Conservation (phyloP, 148 eudicot species). For the Salicornia ramosissima region DNA sequence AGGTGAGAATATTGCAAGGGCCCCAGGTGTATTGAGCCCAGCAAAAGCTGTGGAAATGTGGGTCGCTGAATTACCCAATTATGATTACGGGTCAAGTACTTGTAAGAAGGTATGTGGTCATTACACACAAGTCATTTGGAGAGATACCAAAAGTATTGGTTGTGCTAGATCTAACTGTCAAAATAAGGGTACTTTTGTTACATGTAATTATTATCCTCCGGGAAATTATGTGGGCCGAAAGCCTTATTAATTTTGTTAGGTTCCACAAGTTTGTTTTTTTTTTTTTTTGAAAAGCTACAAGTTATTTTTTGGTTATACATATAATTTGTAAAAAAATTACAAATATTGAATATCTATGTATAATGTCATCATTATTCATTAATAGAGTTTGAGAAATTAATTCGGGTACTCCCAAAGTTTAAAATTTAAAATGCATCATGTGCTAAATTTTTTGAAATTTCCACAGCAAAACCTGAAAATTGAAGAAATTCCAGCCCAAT, state of each 20-base stretch:
- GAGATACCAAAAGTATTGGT: not conserved
- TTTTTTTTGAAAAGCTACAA: too few species aligned
- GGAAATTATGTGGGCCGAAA: not conserved
- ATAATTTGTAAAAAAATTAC: too few species aligned
- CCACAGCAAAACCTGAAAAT: too few species aligned
- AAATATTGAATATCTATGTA: too few species aligned
- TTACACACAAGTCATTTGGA: conserved; percentile 57
- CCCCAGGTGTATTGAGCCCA: conserved; percentile 29
- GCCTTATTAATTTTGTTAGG: not conserved
- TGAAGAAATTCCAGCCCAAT: too few species aligned
- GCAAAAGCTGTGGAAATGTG: conserved; percentile 35
- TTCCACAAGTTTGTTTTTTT: not conserved
- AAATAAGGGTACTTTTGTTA: not conserved
- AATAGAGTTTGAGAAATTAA: too few species aligned
- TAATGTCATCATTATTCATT: too few species aligned
- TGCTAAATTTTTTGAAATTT: too few species aligned
- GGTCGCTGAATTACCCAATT: conserved; percentile 41
- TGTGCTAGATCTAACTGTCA: not conserved
- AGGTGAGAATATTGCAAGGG: conserved; percentile 54
- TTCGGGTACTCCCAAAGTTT: too few species aligned
- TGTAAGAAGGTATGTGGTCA: conserved; percentile 41
- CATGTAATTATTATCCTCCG: not conserved
- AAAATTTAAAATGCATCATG: too few species aligned
- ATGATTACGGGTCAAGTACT: conserved; percentile 34
- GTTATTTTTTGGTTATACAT: not conserved